A percentile compares a stretch with the other conserved stretches of the same genome.
Evolutionary conservation across 2,329 filamentous ascomycete species (phyloP).

Genomic region (Gremmenia infestans): DNA sequence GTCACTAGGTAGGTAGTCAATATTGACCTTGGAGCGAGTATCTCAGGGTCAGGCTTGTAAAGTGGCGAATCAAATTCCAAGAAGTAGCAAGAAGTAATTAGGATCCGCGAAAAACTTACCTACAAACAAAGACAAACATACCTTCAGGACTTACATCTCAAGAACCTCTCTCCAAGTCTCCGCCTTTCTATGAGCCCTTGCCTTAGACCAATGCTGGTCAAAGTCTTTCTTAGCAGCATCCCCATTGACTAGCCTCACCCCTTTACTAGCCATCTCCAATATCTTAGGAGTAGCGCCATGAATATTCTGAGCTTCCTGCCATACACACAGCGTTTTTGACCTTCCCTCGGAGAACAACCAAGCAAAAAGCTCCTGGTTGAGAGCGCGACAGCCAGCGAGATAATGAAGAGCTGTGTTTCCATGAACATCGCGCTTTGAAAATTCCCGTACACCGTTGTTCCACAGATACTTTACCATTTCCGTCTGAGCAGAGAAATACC

Average conservation of each 20-base stretch:
- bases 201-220: slow-evolving; percentile 1
- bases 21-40: no score
- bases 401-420: slow-evolving; percentile 22
- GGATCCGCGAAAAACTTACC: not conserved
- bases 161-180: slow-evolving; percentile 10
- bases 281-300: slow-evolving; percentile 7
- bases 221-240: not conserved
- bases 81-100: not conserved
- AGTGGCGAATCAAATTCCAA: not conserved
- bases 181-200: slow-evolving; percentile 9
- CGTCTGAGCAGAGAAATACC: slow-evolving; percentile 1
- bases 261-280: not conserved
- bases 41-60: no score
- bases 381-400: slow-evolving; percentile 9
- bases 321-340: not conserved
- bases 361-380: slow-evolving; percentile 12
- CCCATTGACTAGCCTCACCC: not conserved
- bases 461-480: slow-evolving; percentile 12
- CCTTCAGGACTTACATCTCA: not conserved
- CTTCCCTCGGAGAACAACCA: slow-evolving; percentile 5
- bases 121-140: not conserved
- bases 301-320: slow-evolving; percentile 3
- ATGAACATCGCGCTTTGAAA: slow-evolving; percentile 12
- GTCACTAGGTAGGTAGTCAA: no score
- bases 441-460: slow-evolving; percentile 1